Conservation (phyloP, 2,329 filamentous ascomycete genomes). For the Talaromyces rugulosus region DNA sequence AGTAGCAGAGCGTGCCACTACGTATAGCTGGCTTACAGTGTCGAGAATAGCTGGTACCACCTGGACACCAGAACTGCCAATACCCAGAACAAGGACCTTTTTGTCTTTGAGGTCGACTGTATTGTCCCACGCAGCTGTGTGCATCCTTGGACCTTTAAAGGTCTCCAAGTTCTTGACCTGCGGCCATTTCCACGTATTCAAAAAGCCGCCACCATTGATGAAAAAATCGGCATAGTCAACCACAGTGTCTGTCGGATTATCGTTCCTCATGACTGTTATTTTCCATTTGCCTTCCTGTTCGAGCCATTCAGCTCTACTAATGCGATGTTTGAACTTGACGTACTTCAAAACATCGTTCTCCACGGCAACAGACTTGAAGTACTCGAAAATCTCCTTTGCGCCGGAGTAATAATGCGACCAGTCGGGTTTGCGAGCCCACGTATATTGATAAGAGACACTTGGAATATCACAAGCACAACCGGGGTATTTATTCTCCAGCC, state of each 20-base stretch:
- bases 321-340: conserved; percentile 20
- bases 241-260: conserved; percentile 13
- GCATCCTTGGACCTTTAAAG: conserved; percentile 39
- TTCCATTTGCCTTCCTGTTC: conserved; percentile 20
- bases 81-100: conserved; percentile 6
- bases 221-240: conserved; percentile 20
- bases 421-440: background rate
- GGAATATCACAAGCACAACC: conserved; percentile 9
- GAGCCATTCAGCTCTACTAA: conserved; percentile 25
- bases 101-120: background rate
- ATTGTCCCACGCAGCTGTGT: conserved; percentile 35
- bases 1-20: background rate
- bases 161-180: conserved; percentile 37
- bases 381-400: conserved; percentile 23
- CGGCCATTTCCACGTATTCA: conserved; percentile 31
- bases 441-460: background rate
- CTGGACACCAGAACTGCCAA: conserved; percentile 18
- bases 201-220: conserved; percentile 25
- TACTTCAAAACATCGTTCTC: conserved; percentile 22
- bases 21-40: conserved; percentile 19
- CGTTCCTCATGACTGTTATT: conserved; percentile 16
- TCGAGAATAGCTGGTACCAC: conserved; percentile 4
- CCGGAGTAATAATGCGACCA: conserved; percentile 16
- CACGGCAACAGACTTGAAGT: conserved; percentile 21
- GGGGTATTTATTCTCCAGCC: conserved; percentile 12